Evolutionary conservation across 2,329 filamentous ascomycete species (phyloP).

Genomic region (Septoria petroselini): DNA sequence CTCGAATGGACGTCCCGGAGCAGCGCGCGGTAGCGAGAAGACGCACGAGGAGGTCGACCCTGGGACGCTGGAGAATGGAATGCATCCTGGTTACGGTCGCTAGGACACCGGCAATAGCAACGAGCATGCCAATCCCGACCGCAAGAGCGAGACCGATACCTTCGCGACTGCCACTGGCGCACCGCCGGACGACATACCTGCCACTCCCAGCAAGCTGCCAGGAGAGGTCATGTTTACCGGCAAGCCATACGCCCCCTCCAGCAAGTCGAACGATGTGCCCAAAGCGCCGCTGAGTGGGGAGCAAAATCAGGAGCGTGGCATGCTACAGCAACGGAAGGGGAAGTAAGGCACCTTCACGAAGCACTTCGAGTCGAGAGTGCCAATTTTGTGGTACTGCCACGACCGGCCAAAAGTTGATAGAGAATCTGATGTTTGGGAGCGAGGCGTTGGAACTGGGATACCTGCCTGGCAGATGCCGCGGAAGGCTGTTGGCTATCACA

Average conservation of each 20-base stretch:
- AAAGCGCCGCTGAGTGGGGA: neutral
- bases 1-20: neutral
- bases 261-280: neutral
- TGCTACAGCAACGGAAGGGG: neutral
- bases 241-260: conserved; percentile 11
- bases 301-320: neutral
- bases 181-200: neutral
- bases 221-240: neutral
- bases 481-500: too few relatives aligned
- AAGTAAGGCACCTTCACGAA: neutral
- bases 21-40: conserved; percentile 1
- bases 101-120: conserved; percentile 14
- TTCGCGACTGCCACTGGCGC: conserved; percentile 6
- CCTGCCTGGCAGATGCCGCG: neutral
- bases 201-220: neutral
- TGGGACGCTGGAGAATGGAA: conserved; percentile 6
- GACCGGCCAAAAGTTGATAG: neutral
- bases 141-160: conserved; percentile 1
- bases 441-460: neutral
- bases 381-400: neutral
- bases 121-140: conserved; percentile 5
- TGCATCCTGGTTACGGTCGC: conserved; percentile 15
- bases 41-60: conserved; percentile 4
- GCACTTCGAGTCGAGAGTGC: too few relatives aligned
- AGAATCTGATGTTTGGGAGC: neutral